Conservation (phyloP, 2,329 filamentous ascomycete genomes). For the Didymella sp. region DNA sequence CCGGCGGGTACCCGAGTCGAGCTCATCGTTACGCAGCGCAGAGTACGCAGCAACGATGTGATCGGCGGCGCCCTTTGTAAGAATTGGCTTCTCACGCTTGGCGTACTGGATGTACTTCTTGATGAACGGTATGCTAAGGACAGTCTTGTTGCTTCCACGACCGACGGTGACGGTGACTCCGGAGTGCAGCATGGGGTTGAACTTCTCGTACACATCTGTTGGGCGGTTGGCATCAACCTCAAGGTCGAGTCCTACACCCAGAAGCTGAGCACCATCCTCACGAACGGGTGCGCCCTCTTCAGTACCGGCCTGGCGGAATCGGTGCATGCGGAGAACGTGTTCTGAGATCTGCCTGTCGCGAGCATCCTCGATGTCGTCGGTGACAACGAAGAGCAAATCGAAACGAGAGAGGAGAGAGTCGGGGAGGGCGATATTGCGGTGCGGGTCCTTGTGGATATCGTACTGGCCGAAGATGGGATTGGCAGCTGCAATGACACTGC, state of each 20-base stretch:
- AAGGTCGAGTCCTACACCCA: conserved; percentile 84
- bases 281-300: conserved; percentile 95
- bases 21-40: conserved; percentile 90
- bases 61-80: conserved; percentile 90
- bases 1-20: conserved; percentile 90
- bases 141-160: conserved; percentile 78
- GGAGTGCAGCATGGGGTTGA: conserved; percentile 92
- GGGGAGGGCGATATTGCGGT: conserved; percentile 96
- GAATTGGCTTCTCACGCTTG: conserved; percentile 86
- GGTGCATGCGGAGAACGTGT: conserved; percentile 96
- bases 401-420: conserved; percentile 98
- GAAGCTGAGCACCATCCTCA: conserved; percentile 81
- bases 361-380: conserved; percentile 95
- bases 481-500: conserved; percentile 93
- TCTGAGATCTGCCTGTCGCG: conserved; percentile 91
- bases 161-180: conserved; percentile 81
- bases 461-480: conserved; percentile 99
- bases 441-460: conserved; percentile 96
- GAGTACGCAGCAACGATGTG: conserved; percentile 93
- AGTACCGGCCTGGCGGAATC: conserved; percentile 88
- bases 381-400: conserved; percentile 96
- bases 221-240: conserved; percentile 76
- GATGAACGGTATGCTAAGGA: conserved; percentile 95
- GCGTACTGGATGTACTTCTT: conserved; percentile 99
- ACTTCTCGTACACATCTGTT: conserved; percentile 95